A percentile compares a stretch with the other conserved stretches of the same genome.
These are phyloP conservation scores for Neckera pumila DNA, from an alignment of 225 moss, liverwort and hornwort genomes.

Conservation along the genomic window DNA sequence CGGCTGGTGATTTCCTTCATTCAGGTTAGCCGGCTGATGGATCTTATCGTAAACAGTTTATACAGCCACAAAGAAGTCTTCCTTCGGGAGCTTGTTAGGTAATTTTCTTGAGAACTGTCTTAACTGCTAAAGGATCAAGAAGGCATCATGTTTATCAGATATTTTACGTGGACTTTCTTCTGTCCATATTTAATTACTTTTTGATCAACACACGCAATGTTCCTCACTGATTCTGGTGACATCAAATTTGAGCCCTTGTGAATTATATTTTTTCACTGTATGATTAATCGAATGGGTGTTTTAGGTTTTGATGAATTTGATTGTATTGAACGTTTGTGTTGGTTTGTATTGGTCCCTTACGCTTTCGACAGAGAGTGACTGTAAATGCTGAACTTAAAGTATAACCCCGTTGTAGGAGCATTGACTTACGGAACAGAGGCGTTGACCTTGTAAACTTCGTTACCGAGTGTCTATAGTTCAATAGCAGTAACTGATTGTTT, in stretches of 20 bases:
- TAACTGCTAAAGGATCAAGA: not conserved
- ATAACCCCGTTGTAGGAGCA: not conserved
- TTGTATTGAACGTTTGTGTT: not conserved
- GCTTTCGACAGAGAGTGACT: not conserved
- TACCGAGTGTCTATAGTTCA: not conserved
- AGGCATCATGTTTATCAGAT: not conserved
- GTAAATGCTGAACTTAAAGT: not conserved
- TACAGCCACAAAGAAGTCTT: slow-evolving; percentile 97
- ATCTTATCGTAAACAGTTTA: slow-evolving; percentile 88
- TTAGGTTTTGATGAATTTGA: not conserved
- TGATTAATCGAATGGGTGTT: not conserved
- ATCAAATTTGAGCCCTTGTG: not conserved
- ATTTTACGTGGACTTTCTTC: not conserved
- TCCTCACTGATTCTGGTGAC: not conserved
- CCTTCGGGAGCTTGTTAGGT: slow-evolving; percentile 87
- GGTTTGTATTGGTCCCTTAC: not conserved
- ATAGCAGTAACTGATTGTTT: not conserved
- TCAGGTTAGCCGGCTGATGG: slow-evolving; percentile 82
- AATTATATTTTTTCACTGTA: not conserved
- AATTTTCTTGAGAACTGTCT: not conserved
- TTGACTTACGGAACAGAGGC: not conserved
- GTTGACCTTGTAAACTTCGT: not conserved
- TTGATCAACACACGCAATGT: not conserved
- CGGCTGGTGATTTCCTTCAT: not conserved
- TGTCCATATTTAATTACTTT: not conserved